phyloP scores from a whole-genome alignment of 805 yeast species.

The Crinitomyces ghanaensis region DNA sequence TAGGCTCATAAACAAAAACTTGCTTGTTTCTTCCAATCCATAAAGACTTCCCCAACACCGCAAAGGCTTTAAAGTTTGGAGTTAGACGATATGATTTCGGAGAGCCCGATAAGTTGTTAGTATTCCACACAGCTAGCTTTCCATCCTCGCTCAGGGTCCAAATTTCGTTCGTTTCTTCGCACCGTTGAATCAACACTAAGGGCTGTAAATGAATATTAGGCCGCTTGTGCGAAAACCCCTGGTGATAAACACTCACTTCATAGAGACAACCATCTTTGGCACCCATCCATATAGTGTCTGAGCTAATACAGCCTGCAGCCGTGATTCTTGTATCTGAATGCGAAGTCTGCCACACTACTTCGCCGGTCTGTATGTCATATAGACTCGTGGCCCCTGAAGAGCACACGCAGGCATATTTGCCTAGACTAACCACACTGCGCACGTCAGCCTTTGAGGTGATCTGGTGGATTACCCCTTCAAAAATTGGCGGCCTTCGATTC shows the following conservation, averaged over 20 bases:
- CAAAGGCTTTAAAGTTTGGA: constrained; percentile 19
- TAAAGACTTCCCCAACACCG: constrained; percentile 15
- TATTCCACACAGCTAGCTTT: constrained; percentile 25
- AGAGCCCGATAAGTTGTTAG: constrained; percentile 13
- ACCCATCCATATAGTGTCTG: constrained; percentile 23
- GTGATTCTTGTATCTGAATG: constrained; percentile 18
- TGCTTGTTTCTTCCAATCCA: constrained; percentile 27
- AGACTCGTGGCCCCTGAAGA: constrained; percentile 15
- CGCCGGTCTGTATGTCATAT: constrained; percentile 16
- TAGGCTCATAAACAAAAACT: constrained; percentile 24
- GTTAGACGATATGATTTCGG: constrained; percentile 23
- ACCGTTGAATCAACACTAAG: constrained; percentile 12
- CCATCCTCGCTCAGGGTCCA: constrained; percentile 31
- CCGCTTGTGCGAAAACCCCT: constrained; percentile 15
- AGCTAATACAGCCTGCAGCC: constrained; percentile 15
- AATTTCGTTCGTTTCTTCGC: constrained; percentile 13
- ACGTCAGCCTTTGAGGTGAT: constrained; percentile 17
- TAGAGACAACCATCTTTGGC: constrained; percentile 26
- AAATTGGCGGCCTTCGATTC: constrained; percentile 22
- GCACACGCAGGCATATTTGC: constrained; percentile 16
- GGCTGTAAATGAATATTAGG: constrained; percentile 16
- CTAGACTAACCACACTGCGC: constrained; percentile 14
- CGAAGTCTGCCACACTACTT: constrained; percentile 16
- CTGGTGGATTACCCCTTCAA: constrained; percentile 17
- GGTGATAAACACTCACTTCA: constrained; percentile 18